Evolutionary conservation across 1,284 basidiomycete genomes (phyloP), one percentile per base, ranked within the genome.

Genomic region (Puccinia coronata): DNA sequence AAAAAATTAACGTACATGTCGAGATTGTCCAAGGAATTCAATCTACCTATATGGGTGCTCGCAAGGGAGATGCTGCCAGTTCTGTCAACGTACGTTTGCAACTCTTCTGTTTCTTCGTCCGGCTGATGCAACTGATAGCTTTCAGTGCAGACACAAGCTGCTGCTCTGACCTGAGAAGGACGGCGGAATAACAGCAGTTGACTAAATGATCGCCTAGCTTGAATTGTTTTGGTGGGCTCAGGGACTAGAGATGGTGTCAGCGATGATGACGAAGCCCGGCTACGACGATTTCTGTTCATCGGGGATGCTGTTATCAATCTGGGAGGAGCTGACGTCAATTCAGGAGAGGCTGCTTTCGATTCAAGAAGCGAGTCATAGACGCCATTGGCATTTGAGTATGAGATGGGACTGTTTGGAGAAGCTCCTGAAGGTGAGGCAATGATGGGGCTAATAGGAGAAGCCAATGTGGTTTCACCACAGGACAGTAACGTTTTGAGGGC

Each of bases 51-150:
- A 11, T 28, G 31, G 28, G 43, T 51, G 11, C 43, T 47, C 9
- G 18, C 47, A 28, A 51, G 5, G 25, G 43, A 51, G n/a, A 28
- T 6, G 28, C 51, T 9, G 28, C 25, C n/a, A n/a, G n/a, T n/a
- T n/a, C n/a, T 71, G 25, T 25, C 67, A 25, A 18, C 14, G n/a
- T 12, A 39, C 28, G 23, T 70, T 71, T 71, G 69, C 28, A 71
- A 51, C 47, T 71, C 69, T 51, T 71, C 69, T 51, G 8, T 71
- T 71, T 71, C 69, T 34, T 71, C 69, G 25, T 71, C 69, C 18
- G 2, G 41, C 47, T 23, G 12, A 20, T 41, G 41, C 11, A 47
- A 71, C 14, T n/a, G 23, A 51, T 28, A 47, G n/a, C 47, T 51
- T 28, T 28, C 23, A 51, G 25, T 18, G 69, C 18, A 28, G 25